phyloP scores from a whole-genome alignment of 2,329 filamentous ascomycete genomes.

The Dactylonectria macrodidyma region DNA sequence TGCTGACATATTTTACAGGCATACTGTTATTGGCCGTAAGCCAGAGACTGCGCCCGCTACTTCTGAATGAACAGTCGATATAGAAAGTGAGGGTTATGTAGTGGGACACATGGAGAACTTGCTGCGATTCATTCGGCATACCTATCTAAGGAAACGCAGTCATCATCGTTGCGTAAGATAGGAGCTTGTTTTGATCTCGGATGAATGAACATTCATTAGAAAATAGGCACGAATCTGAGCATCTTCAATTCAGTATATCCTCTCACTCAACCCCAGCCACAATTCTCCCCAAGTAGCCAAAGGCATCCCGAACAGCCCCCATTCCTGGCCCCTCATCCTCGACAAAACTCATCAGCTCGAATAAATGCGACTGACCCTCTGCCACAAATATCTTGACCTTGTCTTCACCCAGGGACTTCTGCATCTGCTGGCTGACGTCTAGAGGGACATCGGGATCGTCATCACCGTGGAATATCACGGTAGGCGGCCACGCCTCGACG shows the following conservation, averaged over 20 bases:
- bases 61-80: neutral
- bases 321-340: constrained; percentile 50
- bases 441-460: constrained; percentile 49
- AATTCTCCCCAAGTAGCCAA: constrained; percentile 44
- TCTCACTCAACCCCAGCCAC: constrained; percentile 13
- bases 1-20: constrained; percentile 5
- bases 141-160: too few species aligned
- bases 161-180: too few species aligned
- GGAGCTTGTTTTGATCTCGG: too few species aligned
- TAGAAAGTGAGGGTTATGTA: neutral
- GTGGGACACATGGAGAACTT: neutral
- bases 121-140: neutral
- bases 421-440: constrained; percentile 48
- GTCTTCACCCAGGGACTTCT: constrained; percentile 41
- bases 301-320: constrained; percentile 44
- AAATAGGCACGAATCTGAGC: too few species aligned
- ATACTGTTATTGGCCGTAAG: constrained; percentile 36
- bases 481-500: constrained; percentile 49
- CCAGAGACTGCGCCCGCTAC: neutral
- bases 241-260: too few species aligned
- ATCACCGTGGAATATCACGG: constrained; percentile 53
- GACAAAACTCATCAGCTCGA: constrained; percentile 48
- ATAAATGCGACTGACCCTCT: constrained; percentile 48
- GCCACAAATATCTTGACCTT: constrained; percentile 49
- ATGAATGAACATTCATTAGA: too few species aligned